Evolutionary conservation across 768 basidiomycete genomes (phyloP).

Genomic region (Lanmaoa pseudosensibilis): DNA sequence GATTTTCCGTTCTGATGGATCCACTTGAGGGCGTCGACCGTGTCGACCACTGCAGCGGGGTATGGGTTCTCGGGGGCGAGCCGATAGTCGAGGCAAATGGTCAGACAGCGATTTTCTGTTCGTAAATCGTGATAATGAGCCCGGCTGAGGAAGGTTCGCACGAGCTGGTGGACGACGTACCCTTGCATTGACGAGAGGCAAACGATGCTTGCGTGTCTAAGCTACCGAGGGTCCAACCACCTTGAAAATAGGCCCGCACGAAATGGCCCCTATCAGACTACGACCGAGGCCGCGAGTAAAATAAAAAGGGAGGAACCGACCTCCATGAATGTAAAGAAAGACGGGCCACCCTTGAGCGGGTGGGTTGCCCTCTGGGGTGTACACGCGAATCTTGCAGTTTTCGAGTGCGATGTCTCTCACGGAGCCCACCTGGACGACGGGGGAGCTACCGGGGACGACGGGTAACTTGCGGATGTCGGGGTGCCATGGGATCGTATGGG

Average conservation of each 20-base stretch:
- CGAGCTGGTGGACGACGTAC: slow-evolving; percentile 1
- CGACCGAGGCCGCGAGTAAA: background rate
- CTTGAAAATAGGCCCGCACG: slow-evolving; percentile 31
- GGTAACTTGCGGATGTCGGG: slow-evolving; percentile 51
- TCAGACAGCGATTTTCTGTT: slow-evolving; percentile 59
- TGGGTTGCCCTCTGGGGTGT: slow-evolving; percentile 52
- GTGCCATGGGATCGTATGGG: slow-evolving; percentile 61
- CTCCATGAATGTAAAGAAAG: slow-evolving; percentile 73
- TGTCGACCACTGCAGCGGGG: slow-evolving; percentile 70
- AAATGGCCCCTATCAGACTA: background rate
- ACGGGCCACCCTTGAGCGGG: slow-evolving; percentile 65
- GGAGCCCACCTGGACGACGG: slow-evolving; percentile 54
- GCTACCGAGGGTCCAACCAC: slow-evolving; percentile 73
- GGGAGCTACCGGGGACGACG: slow-evolving; percentile 54
- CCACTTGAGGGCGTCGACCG: slow-evolving; percentile 67
- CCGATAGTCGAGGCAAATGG: slow-evolving; percentile 68
- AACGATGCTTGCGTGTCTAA: slow-evolving; percentile 62
- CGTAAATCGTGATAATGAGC: background rate
- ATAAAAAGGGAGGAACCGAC: slow-evolving; percentile 31
- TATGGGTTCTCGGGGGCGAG: slow-evolving; percentile 71
- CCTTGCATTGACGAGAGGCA: slow-evolving; percentile 32
- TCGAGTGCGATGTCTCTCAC: slow-evolving; percentile 49
- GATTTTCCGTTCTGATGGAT: slow-evolving; percentile 47
- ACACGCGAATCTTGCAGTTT: slow-evolving; percentile 57
- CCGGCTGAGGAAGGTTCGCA: too few species aligned